Percentiles rank a stretch among this genome's conserved stretches.
phyloP scores from a whole-genome alignment of 257 asterid genomes.

The Solanum tacnaense region DNA sequence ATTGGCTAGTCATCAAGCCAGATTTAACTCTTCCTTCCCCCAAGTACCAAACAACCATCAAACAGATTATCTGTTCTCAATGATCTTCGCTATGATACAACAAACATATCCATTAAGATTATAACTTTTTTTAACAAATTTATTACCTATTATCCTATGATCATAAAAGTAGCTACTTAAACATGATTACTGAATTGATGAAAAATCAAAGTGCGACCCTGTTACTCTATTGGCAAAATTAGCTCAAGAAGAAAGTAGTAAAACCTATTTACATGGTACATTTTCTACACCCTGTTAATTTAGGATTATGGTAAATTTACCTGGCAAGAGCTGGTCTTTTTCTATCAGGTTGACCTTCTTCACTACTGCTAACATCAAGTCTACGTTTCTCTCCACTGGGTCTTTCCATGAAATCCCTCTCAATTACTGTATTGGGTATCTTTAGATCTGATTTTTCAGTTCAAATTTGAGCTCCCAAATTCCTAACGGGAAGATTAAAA shows the following conservation, averaged over 20 bases:
- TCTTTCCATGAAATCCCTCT: conserved; percentile 24
- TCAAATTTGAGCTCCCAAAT: conserved; percentile 3
- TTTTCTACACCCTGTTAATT: neutral
- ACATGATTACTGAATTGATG: neutral
- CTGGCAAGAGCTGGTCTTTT: conserved; percentile 98
- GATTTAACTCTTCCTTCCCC: neutral
- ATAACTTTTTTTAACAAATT: neutral
- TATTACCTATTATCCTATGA: neutral
- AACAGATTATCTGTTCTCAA: neutral
- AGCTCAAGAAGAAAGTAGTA: neutral
- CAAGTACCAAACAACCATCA: neutral
- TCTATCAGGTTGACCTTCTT: conserved; percentile 74
- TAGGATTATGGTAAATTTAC: conserved; percentile 14
- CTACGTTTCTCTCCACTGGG: conserved; percentile 60
- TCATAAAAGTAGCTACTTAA: neutral
- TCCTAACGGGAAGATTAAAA: conserved; percentile 9
- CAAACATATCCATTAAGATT: neutral
- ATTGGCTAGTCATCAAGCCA: neutral
- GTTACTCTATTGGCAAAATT: neutral
- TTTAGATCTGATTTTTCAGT: conserved; percentile 41
- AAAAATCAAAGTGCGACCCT: neutral
- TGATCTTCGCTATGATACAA: neutral
- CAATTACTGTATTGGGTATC: neutral
- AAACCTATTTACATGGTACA: neutral
- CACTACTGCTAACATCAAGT: conserved; percentile 43